These are phyloP conservation scores for Carnegiea gigantea DNA, from an alignment of 179 eudicot species.

Conservation along the genomic window DNA sequence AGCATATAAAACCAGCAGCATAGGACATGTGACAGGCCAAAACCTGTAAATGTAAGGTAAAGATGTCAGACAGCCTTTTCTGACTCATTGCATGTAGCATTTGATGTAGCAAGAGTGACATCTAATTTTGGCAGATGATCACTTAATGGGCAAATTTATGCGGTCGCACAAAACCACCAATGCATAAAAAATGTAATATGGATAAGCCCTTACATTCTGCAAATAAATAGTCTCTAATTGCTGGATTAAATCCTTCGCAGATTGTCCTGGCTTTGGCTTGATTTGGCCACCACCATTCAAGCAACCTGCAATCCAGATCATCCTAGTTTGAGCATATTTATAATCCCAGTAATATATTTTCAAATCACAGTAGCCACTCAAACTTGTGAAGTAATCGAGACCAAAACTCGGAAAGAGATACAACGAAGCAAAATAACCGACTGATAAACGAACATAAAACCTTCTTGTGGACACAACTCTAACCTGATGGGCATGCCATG, in stretches of 20 bases:
- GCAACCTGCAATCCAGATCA: slow-evolving; percentile 53
- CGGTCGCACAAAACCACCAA: not conserved
- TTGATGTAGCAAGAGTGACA: not conserved
- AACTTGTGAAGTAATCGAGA: not conserved
- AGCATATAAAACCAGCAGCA: not conserved
- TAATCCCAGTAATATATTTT: not conserved
- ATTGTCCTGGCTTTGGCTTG: slow-evolving; percentile 74
- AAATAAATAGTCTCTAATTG: slow-evolving; percentile 56
- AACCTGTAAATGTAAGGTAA: not conserved
- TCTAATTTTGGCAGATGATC: not conserved
- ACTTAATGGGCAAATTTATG: not conserved
- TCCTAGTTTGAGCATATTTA: not conserved
- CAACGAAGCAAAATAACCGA: not conserved
- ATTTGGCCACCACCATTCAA: slow-evolving; percentile 98
- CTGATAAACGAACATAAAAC: no score
- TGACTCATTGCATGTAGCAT: not conserved
- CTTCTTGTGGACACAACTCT: not conserved
- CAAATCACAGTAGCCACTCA: not conserved
- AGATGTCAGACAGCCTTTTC: not conserved
- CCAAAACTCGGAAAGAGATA: not conserved
- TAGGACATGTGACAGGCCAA: not conserved
- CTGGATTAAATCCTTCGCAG: slow-evolving; percentile 80
- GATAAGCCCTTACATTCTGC: slow-evolving; percentile 63
- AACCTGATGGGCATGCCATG: slow-evolving; percentile 99
- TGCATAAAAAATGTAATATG: not conserved